Base-by-base conservation (phyloP, 106 monocot species). In the Dendrobium officinale region DNA sequence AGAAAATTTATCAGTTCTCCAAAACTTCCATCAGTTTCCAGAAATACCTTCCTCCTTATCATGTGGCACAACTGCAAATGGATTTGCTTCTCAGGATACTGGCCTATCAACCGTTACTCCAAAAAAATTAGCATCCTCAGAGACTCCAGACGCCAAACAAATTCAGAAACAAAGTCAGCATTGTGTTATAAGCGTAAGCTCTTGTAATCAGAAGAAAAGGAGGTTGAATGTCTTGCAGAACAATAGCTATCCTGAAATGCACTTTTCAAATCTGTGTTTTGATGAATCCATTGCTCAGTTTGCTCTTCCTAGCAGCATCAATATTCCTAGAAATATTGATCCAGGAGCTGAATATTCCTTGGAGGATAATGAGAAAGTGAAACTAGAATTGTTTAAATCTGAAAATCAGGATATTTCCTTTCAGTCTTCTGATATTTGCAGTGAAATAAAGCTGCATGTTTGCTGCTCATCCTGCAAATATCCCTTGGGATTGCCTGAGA, bases 151-250 rank as follows among this genome's bases (percentile, higher is more conserved):
- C 75, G 61, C 79, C 49, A 93, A 90, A 79, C 56, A 76, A 6
- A 91, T 91, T 78, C 82, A 81, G 80, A 93, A 90, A 79, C 56
- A 76, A 6, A 91, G 92, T 78, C 82, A 81, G 80, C 81, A 74
- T 64, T 87, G 86, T 11, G 87, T 72, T 78, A 85, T 29, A 51
- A 93, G 99, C 80, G 90, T 93, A 18, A 93, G 88, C 83, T 93
- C 92, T 59, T 85, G 82, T 80, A 78, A 75, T 45, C 84, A 88
- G 67, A 95, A 91, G 86, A 91, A 83, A 84, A 92, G 85, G 81
- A 95, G 81, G 79, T 42, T 79, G 26, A 42, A 77, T 9, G 67
- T 67, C 61, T 77, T 80, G n/a, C 83, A 83, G 2, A 75, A 82
- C 29, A 68, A 8, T 81, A 29, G 81, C 43, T 78, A 75, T 85